These are phyloP conservation scores for Pistacia atlantica DNA, from an alignment of 345 rosid species.

Conservation along the genomic window DNA sequence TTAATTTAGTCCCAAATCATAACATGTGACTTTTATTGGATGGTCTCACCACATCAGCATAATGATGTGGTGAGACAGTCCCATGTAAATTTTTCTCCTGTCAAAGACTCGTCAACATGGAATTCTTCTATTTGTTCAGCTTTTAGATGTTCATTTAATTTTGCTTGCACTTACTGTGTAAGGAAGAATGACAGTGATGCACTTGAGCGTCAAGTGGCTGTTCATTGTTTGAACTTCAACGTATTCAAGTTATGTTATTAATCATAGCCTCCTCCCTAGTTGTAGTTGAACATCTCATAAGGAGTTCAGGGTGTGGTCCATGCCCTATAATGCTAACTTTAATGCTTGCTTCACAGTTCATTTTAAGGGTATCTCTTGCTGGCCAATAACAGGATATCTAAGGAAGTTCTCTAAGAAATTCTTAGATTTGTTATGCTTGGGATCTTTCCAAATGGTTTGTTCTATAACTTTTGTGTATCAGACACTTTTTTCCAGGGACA, in stretches of 20 bases:
- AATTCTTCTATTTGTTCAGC: not conserved
- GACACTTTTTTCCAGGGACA: conserved; percentile 96
- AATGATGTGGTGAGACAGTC: too few species aligned
- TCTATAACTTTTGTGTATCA: conserved; percentile 34
- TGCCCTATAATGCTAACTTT: not conserved
- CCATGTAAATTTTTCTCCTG: not conserved
- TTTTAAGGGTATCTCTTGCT: not conserved
- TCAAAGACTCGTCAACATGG: not conserved
- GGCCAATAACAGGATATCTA: not conserved
- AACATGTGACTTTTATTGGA: too few species aligned
- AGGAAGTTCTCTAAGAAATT: not conserved
- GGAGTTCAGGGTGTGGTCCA: not conserved
- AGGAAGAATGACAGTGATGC: not conserved
- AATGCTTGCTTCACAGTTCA: not conserved
- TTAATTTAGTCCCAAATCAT: too few species aligned
- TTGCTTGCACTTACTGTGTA: not conserved
- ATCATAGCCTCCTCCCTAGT: not conserved
- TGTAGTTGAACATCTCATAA: not conserved
- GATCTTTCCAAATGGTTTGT: conserved; percentile 11
- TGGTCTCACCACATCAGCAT: too few species aligned
- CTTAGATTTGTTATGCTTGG: not conserved
- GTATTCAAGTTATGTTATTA: not conserved
- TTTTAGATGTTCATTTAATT: not conserved
- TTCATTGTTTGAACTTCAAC: not conserved
- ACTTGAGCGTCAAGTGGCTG: not conserved